Evolutionary conservation across 768 basidiomycete species (phyloP).

Genomic region (Panellus pusillus): DNA sequence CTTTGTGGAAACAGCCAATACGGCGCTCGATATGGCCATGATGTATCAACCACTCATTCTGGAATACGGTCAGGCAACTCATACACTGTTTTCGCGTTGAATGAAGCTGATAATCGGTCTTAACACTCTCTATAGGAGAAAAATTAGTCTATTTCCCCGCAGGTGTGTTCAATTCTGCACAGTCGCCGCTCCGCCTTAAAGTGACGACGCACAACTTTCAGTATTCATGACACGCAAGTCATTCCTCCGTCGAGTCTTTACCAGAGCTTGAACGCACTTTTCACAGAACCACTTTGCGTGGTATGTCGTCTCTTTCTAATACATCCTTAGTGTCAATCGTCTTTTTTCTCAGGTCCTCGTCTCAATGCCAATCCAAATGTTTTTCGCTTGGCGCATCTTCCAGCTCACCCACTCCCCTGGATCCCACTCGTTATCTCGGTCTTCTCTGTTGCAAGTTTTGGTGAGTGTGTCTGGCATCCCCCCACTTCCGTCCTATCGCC

Average conservation of each 20-base stretch:
- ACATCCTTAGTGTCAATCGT: not conserved
- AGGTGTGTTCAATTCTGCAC: slow-evolving; percentile 9
- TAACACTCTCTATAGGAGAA: not conserved
- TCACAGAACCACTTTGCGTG: slow-evolving; percentile 36
- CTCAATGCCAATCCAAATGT: slow-evolving; percentile 49
- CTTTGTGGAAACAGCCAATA: slow-evolving; percentile 43
- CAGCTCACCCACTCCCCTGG: slow-evolving; percentile 38
- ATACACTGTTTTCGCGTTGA: too few species aligned
- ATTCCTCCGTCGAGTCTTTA: not conserved
- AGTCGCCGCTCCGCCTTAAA: not conserved
- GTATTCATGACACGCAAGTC: slow-evolving; percentile 28
- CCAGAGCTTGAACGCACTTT: not conserved
- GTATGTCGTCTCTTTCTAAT: not conserved
- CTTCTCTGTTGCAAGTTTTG: slow-evolving; percentile 36
- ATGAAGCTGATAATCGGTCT: too few species aligned
- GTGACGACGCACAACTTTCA: slow-evolving; percentile 2
- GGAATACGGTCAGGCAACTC: slow-evolving; percentile 33
- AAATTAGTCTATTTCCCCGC: slow-evolving; percentile 16
- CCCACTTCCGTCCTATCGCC: not conserved
- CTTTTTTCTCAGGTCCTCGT: slow-evolving; percentile 34
- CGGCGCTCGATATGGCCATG: slow-evolving; percentile 43
- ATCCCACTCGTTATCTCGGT: slow-evolving; percentile 32
- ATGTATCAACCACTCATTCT: slow-evolving; percentile 48
- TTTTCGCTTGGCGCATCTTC: slow-evolving; percentile 41
- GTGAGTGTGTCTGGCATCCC: slow-evolving; percentile 23